Percentiles rank a stretch among this genome's conserved stretches.
phyloP scores from a whole-genome alignment of 2,329 filamentous ascomycete species.

The Nakataea oryzae region DNA sequence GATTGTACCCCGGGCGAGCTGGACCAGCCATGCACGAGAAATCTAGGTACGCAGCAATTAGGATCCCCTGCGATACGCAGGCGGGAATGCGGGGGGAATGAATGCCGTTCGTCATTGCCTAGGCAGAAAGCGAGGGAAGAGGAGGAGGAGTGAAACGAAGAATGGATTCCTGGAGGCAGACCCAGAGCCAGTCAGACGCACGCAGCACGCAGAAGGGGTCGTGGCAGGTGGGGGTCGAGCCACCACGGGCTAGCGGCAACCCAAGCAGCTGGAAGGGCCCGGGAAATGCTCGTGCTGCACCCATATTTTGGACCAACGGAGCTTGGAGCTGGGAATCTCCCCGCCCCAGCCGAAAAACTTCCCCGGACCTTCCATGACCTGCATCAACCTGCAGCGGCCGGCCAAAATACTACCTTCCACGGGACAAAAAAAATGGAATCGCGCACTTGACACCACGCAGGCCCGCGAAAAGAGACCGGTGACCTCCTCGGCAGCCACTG shows the following conservation, averaged over 20 bases:
- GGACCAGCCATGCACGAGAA: no score
- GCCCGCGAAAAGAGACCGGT: neutral
- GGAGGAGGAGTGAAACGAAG: neutral
- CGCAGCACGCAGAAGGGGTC: no score
- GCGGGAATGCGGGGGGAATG: no score
- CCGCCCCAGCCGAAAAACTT: neutral
- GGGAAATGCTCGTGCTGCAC: neutral
- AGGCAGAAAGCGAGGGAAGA: neutral
- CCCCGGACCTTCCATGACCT: neutral
- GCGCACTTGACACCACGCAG: neutral
- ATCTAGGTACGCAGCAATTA: no score
- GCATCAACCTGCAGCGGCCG: neutral
- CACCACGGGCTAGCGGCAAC: no score
- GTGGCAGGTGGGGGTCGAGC: neutral
- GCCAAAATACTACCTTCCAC: neutral
- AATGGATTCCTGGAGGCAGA: neutral
- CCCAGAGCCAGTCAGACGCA: no score
- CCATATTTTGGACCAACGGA: neutral
- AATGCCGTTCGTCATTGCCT: no score
- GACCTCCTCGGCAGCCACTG: neutral
- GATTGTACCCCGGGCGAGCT: no score
- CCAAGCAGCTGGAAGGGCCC: neutral
- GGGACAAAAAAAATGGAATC: neutral
- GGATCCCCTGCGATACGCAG: no score
- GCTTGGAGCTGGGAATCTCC: neutral